These are phyloP conservation scores for Russula griseocarnosa DNA, from an alignment of 768 basidiomycete genomes.

Conservation along the genomic window DNA sequence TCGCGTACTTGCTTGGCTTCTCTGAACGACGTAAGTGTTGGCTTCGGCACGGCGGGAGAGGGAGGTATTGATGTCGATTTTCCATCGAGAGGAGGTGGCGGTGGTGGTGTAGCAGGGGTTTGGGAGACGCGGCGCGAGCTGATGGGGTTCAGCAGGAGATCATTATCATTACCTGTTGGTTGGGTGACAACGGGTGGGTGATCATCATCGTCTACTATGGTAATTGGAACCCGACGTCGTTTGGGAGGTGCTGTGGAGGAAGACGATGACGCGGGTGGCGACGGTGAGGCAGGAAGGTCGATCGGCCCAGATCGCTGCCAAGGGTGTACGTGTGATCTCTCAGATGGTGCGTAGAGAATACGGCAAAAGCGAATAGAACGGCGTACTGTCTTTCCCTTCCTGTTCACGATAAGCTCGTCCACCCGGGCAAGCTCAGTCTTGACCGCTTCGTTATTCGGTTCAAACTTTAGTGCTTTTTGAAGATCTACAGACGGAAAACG, in stretches of 20 bases:
- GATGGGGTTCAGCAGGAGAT: conserved; percentile 24
- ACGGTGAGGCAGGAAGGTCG: conserved; percentile 21
- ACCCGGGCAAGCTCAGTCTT: conserved; percentile 59
- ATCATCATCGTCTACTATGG: conserved; percentile 44
- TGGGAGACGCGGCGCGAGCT: conserved; percentile 25
- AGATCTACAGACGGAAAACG: conserved; percentile 50
- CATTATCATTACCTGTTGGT: background rate
- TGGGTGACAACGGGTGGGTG: conserved; percentile 9
- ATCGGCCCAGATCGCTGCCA: conserved; percentile 33
- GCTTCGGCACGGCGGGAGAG: conserved; percentile 16
- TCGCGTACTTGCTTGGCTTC: conserved; percentile 58
- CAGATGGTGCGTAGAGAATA: background rate
- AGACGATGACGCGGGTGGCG: background rate
- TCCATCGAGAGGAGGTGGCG: conserved; percentile 7
- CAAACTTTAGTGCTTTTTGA: conserved; percentile 50
- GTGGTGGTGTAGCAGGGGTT: background rate
- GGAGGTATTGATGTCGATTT: conserved; percentile 11
- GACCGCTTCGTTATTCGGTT: conserved; percentile 60
- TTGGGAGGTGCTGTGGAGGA: conserved; percentile 29
- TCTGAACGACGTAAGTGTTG: conserved; percentile 44
- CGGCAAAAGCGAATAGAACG: background rate
- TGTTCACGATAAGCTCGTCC: conserved; percentile 38
- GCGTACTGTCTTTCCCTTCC: conserved; percentile 34
- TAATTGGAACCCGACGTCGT: conserved; percentile 61
- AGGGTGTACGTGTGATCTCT: background rate